These are phyloP conservation scores for Gnomoniopsis smithogilvyi DNA, from an alignment of 2,329 filamentous ascomycete species.

Conservation along the genomic window DNA sequence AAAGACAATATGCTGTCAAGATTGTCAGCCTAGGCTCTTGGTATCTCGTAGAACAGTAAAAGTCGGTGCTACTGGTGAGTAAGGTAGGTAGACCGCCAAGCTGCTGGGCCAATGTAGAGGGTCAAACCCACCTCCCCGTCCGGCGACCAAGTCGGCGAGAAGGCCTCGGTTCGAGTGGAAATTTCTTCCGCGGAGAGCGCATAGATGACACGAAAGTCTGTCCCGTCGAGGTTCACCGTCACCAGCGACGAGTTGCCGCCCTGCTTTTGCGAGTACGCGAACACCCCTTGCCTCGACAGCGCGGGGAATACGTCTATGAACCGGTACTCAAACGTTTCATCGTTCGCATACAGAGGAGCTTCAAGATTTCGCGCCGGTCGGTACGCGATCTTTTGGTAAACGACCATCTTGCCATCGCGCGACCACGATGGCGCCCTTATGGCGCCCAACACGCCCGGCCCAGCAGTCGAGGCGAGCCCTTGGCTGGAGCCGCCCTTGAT, in stretches of 20 bases:
- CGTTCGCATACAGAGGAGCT: constrained; percentile 33
- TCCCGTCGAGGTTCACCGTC: constrained; percentile 28
- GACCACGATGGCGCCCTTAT: constrained; percentile 28
- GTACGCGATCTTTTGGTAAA: constrained; percentile 25
- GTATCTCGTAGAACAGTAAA: too few species aligned
- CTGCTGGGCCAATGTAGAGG: neutral
- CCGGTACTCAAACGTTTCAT: constrained; percentile 37
- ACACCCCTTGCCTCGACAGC: constrained; percentile 19
- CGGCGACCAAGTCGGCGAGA: neutral
- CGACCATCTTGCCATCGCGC: constrained; percentile 25
- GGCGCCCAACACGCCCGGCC: neutral
- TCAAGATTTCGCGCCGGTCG: neutral
- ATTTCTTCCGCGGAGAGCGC: neutral
- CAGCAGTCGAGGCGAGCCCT: constrained; percentile 25
- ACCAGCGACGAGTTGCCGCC: constrained; percentile 36
- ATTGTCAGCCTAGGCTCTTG: too few species aligned
- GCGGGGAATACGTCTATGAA: constrained; percentile 40
- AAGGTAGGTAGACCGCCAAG: too few species aligned
- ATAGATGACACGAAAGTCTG: neutral
- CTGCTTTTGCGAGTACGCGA: constrained; percentile 36
- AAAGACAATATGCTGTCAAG: neutral
- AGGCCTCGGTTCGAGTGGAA: neutral
- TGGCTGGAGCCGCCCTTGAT: constrained; percentile 20
- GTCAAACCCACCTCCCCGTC: neutral
- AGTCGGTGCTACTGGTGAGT: too few species aligned